Evolutionary conservation across 352 stramenopile genomes (phyloP), one percentile per base, ranked within the genome.

Genomic region (Elongisporangium senticosum): DNA sequence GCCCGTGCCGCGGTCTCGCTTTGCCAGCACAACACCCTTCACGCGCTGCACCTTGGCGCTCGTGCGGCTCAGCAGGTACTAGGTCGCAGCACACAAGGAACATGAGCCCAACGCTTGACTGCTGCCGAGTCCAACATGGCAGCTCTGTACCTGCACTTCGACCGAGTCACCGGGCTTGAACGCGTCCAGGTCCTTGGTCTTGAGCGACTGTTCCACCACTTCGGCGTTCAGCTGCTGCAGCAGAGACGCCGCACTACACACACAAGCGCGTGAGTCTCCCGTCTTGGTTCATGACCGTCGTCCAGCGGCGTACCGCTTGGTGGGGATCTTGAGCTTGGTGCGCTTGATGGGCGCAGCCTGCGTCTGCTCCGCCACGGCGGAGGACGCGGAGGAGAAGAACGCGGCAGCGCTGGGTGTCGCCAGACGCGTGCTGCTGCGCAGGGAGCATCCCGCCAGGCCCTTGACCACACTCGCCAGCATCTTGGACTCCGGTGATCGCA

Each of bases 311-410:
- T 48, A 82, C 72, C 82, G 71, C 62, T 91, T 91, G 53, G 78
- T 89, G 20, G 82, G 79, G 62, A 87, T 86, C 64, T 91, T 91
- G 62, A 91, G 82, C 66, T 91, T 91, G n/a, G 67, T 79, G 59
- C 69, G 74, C 69, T 84, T 83, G 54, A 58, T 64, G 48, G 72
- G 55, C 50, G 67, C 57, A 7, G 47, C 59, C 28, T 58, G 55
- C 3, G 60, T 52, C n/a, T 54, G 55, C 6, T 28, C 40, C 17
- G 66, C n/a, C 14, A 61, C 51, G 22, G 58, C 52, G 3, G 58
- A 28, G 20, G 55, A 49, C 10, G 64, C 24, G 26, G 72, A 71
- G 3, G 80, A 86, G 49, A 89, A 80, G 40, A 82, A 55, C 13
- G 65, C 69, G 20, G 33, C 33, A 10, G 33, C 33, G 13, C 13